Conservation (phyloP, 139 green algal genomes). For the Chlorella sorokiniana region DNA sequence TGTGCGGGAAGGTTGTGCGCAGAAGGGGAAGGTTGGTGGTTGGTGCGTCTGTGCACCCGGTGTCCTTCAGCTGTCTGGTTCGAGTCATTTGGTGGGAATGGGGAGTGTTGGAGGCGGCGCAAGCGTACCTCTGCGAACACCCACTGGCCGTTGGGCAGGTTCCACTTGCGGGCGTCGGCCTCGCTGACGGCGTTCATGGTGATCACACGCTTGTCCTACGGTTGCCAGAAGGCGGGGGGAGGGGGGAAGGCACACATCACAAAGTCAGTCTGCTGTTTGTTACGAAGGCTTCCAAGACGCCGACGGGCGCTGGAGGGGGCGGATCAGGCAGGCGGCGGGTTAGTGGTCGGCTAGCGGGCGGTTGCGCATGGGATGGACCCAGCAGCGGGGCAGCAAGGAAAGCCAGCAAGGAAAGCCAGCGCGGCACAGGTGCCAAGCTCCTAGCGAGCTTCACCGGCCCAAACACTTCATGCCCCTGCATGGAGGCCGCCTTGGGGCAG, state of each 20-base stretch:
- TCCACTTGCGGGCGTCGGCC: constrained; percentile 40
- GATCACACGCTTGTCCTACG: constrained; percentile 31
- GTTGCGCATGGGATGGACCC: no score
- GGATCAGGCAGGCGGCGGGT: no score
- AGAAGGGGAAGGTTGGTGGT: not conserved
- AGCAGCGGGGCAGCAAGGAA: not conserved
- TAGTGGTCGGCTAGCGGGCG: no score
- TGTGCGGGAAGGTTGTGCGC: no score
- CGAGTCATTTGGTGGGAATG: no score
- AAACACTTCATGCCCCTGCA: not conserved
- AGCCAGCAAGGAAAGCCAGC: not conserved
- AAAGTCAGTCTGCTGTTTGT: not conserved
- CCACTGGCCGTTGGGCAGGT: constrained; percentile 31
- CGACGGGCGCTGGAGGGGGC: no score
- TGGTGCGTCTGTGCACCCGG: no score
- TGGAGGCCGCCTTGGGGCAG: no score
- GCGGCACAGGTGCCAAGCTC: not conserved
- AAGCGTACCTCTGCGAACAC: not conserved
- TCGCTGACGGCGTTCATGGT: constrained; percentile 41
- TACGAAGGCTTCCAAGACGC: no score
- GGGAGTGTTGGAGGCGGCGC: no score
- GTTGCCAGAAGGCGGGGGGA: not conserved
- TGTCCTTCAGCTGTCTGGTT: no score
- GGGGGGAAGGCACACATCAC: not conserved
- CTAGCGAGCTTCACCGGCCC: not conserved